These are phyloP conservation scores for Diaporthe humulicola DNA, from an alignment of 2,329 filamentous ascomycete species.

Conservation along the genomic window DNA sequence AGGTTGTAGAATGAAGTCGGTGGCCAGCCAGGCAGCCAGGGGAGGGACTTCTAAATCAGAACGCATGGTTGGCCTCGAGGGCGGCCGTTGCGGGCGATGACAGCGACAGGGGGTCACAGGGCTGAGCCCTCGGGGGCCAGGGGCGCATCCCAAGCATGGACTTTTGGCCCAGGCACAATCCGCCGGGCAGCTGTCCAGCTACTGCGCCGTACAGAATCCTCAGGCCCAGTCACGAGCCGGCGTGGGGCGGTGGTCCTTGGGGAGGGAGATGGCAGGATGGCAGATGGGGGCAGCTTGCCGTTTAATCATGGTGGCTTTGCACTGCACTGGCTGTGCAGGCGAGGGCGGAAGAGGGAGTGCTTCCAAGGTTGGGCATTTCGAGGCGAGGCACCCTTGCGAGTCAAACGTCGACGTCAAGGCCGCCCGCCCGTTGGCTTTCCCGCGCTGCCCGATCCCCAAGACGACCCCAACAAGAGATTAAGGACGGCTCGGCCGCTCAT, in stretches of 20 bases:
- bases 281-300: not conserved
- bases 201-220: slow-evolving; percentile 21
- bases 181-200: slow-evolving; percentile 11
- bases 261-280: no score
- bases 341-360: not conserved
- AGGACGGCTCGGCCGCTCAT: not conserved
- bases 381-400: not conserved
- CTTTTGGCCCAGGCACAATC: slow-evolving; percentile 7
- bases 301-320: not conserved
- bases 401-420: not conserved
- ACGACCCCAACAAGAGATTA: not conserved
- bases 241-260: no score
- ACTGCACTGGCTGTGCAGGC: not conserved
- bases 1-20: not conserved
- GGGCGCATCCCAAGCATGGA: not conserved
- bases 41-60: not conserved
- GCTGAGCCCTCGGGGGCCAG: slow-evolving; percentile 4
- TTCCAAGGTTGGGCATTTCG: not conserved
- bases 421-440: not conserved
- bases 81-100: not conserved
- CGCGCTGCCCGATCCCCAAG: not conserved
- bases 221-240: no score
- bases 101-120: slow-evolving; percentile 11
- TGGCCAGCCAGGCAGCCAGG: not conserved
- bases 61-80: slow-evolving; percentile 3